Evolutionary conservation across 2,329 filamentous ascomycete genomes (phyloP).

Genomic region (Ophiognomonia clavigignenti-juglandacearum): DNA sequence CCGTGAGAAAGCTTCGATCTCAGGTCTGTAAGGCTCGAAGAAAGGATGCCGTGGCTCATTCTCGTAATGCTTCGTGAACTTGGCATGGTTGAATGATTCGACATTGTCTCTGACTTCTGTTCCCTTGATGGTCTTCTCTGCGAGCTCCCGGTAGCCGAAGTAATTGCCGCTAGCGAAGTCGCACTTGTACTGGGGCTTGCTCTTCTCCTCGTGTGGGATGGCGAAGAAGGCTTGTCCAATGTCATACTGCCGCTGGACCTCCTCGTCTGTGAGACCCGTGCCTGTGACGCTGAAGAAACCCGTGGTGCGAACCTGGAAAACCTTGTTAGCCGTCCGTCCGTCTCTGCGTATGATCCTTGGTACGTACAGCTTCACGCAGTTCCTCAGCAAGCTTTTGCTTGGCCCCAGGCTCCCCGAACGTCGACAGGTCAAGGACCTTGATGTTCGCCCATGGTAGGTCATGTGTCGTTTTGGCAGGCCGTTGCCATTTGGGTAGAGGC

Average conservation of each 20-base stretch:
- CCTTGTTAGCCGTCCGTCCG: not conserved
- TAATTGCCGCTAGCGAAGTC: slow-evolving; percentile 41
- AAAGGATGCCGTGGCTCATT: not conserved
- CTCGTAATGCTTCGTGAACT: not conserved
- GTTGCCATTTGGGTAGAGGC: not conserved
- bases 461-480: not conserved
- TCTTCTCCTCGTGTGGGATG: slow-evolving; percentile 42
- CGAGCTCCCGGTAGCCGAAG: slow-evolving; percentile 29
- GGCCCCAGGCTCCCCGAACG: slow-evolving; percentile 46
- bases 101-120: not conserved
- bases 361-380: slow-evolving; percentile 42
- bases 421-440: slow-evolving; percentile 50
- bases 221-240: slow-evolving; percentile 48
- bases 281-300: slow-evolving; percentile 53
- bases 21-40: not conserved
- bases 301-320: slow-evolving; percentile 6
- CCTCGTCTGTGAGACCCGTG: slow-evolving; percentile 46
- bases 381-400: slow-evolving; percentile 47
- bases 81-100: not conserved
- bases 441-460: slow-evolving; percentile 46
- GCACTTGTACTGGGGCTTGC: slow-evolving; percentile 35
- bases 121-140: not conserved
- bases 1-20: not conserved
- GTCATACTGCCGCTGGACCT: slow-evolving; percentile 49
- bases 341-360: not conserved